Evolutionary conservation across 495 filamentous ascomycete genomes (phyloP).

Genomic region (Penicillium herquei): DNA sequence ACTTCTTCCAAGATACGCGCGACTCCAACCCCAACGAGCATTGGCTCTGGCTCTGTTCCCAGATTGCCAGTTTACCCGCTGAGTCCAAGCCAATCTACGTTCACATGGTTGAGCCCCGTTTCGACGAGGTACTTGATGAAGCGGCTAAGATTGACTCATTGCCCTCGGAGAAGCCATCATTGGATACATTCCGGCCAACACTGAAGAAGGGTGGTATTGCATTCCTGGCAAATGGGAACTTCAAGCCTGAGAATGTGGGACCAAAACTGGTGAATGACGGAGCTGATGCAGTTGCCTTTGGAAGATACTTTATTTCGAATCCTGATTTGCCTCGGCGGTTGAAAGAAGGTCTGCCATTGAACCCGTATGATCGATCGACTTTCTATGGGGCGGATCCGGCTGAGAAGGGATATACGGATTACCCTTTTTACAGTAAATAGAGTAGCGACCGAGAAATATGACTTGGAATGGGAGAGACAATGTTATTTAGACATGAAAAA

Average conservation of each 20-base stretch:
- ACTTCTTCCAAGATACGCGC: constrained; percentile 46
- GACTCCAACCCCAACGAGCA: constrained; percentile 29
- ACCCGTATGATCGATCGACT: constrained; percentile 51
- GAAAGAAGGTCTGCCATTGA: constrained; percentile 52
- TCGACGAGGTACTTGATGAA: constrained; percentile 49
- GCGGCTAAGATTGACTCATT: constrained; percentile 38
- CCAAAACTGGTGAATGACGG: constrained; percentile 20
- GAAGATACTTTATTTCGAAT: constrained; percentile 63
- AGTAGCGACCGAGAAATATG: constrained; percentile 27
- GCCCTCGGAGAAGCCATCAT: constrained; percentile 20
- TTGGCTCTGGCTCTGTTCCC: constrained; percentile 26
- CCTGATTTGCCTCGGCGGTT: constrained; percentile 65
- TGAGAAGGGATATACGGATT: constrained; percentile 63
- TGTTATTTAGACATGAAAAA: neutral
- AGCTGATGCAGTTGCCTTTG: constrained; percentile 51
- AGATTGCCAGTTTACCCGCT: constrained; percentile 26
- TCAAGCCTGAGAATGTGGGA: constrained; percentile 26
- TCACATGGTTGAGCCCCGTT: constrained; percentile 42
- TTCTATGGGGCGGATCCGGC: constrained; percentile 54
- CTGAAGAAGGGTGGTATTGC: constrained; percentile 32
- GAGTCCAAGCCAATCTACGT: constrained; percentile 33
- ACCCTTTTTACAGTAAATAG: constrained; percentile 50
- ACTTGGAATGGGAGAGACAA: constrained; percentile 1
- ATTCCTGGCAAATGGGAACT: constrained; percentile 34
- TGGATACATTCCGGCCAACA: constrained; percentile 27